Base-by-base conservation (phyloP, 164 flowering plant genomes). In the Hamamelis virginiana region DNA sequence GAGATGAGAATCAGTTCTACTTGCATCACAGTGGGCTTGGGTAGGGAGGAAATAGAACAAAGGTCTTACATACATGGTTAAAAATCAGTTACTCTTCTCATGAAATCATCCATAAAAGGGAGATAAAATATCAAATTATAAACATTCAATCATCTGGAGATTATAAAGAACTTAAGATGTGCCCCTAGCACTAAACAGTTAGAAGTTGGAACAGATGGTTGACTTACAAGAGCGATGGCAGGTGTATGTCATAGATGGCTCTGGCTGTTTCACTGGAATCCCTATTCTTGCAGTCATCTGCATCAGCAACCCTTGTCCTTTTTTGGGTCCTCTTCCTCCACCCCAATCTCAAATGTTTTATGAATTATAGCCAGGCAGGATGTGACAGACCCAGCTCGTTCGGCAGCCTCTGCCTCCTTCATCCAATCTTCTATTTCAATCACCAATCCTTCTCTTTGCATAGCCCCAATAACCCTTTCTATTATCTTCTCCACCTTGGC, bases 261-360 rank as follows among this genome's bases (percentile, higher is more conserved):
- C 97, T 83, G 0, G 98, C 97, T 18, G 98, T 91, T 85, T 94
- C 98, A 74, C 90, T 86, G 1, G 96, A 92, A 26, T 94, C 93
- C 72, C 93, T 87, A 73, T 90, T 94, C 82, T 85, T 88, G 76
- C 97, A 94, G 68, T 94, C 98, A 66, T 89, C 97, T 2, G 97
- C 98, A 84, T 94, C 98, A 59, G 97, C 98, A 70, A 92, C 95
- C 98, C 98, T 92, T 0, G 97, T 94, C 71, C 96, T 86, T 81
- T 94, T 92, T 59, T 94, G 76, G 76, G 80, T 94, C 97, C 72
- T 90, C 91, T 70, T 94, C 97, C 69, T 94, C 98, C 48, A 94
- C 98, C 12, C 95, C 97, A 73, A 92, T 74, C 43, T 93, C 97
- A 70, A 92, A 83, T 0, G 98, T 94, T 62, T 85, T 84, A 23